Base-by-base conservation (phyloP, 2,329 filamentous ascomycete genomes). In the Trichoderma semiorbis region DNA sequence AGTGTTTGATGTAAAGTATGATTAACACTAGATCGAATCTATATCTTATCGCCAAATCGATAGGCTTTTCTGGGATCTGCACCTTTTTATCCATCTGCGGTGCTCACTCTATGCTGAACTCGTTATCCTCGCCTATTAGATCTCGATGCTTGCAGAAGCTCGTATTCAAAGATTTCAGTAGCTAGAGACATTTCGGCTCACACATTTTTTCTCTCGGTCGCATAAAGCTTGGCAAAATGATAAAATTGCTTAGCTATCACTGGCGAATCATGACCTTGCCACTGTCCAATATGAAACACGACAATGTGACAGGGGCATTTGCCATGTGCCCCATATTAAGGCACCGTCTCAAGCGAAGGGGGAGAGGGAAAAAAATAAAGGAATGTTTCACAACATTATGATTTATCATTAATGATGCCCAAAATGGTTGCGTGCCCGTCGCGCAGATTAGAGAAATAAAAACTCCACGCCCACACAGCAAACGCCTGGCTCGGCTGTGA, bases 401-500 rank as follows among this genome's bases (percentile, higher is more conserved):
- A 69, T 62, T 69, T 36, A 53, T 69, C 67, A 69, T 69, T 62
- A 53, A 62, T 62, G 67, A 53, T 69, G 57, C 39, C 57, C 28
- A 62, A 36, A 69, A 61, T n/a, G 55, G 18, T 39, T 62, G 67
- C 57, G 67, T 53, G 28, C 67, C 57, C 28, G 28, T 69, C 57
- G 30, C 58, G 66, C 57, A 53, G 57, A 62, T 62, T 39, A 61
- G 55, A 50, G 39, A 55, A 30, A 47, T 55, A 21, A 60, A 69
- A 62, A 39, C 67, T 50, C 67, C 67, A 53, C 53, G 60, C 67
- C 28, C 47, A 53, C 64, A 69, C 67, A 69, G 67, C 67, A 69
- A 69, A 69, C 57, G 67, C 67, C 67, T 62, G 67, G 55, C 57
- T 69, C 67, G 39, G 24, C 67, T 69, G 67, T 69, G 67, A 69